Conservation (phyloP, 2,329 filamentous ascomycete genomes). For the Immersiporthe knoxdaviesiana region DNA sequence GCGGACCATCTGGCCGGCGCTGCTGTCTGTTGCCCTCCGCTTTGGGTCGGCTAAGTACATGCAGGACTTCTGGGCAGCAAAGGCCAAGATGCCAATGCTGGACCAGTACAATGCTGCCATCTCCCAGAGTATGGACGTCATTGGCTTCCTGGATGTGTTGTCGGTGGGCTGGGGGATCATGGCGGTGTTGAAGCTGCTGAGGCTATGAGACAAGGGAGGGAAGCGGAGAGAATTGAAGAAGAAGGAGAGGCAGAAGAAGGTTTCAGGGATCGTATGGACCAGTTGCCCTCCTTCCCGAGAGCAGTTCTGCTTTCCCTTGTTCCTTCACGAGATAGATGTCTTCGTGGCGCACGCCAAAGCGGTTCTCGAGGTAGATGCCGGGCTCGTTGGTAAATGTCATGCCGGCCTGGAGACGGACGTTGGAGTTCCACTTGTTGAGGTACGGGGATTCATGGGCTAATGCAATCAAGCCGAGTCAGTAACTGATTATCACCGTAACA, state of each 20-base stretch:
- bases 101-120: slow-evolving; percentile 39
- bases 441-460: slow-evolving; percentile 65
- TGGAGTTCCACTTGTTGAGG: slow-evolving; percentile 63
- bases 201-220: slow-evolving; percentile 8
- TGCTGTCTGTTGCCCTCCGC: slow-evolving; percentile 30
- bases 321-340: slow-evolving; percentile 62
- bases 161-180: slow-evolving; percentile 34
- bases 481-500: not conserved
- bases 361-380: slow-evolving; percentile 62
- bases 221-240: not conserved
- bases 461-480: not conserved
- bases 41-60: slow-evolving; percentile 34
- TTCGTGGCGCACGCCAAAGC: slow-evolving; percentile 66
- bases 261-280: slow-evolving; percentile 56
- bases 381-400: slow-evolving; percentile 69
- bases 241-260: too few relatives aligned
- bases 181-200: slow-evolving; percentile 32
- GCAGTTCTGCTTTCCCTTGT: slow-evolving; percentile 55
- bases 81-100: slow-evolving; percentile 37
- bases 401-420: slow-evolving; percentile 51
- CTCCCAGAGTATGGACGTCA: slow-evolving; percentile 34
- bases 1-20: slow-evolving; percentile 30
- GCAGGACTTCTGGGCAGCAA: slow-evolving; percentile 36
- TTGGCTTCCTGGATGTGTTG: slow-evolving; percentile 30
- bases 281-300: slow-evolving; percentile 56